These are phyloP conservation scores for Rhizopus stolonifer DNA, from an alignment of 371 early-diverging fungal species.

Conservation along the genomic window DNA sequence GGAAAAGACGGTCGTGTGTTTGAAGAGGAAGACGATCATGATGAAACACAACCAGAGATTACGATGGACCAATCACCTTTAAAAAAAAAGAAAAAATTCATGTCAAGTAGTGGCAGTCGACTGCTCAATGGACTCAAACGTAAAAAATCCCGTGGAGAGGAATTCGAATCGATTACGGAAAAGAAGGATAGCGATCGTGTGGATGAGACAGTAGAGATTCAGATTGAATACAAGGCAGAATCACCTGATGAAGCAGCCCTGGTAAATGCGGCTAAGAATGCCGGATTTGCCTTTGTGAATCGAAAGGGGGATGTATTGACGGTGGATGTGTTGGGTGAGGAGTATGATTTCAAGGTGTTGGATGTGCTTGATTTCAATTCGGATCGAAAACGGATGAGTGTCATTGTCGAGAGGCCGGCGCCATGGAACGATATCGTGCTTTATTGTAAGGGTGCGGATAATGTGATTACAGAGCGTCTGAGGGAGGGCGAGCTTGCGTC, in stretches of 20 bases:
- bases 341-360: conserved; percentile 69
- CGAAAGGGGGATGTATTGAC: conserved; percentile 35
- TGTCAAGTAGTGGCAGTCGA: conserved; percentile 4
- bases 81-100: too few relatives aligned
- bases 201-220: conserved; percentile 34
- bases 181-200: conserved; percentile 24
- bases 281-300: conserved; percentile 81
- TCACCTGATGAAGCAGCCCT: conserved; percentile 89
- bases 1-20: conserved; percentile 57
- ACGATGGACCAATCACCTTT: too few relatives aligned
- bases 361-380: conserved; percentile 89
- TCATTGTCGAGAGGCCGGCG: conserved; percentile 76
- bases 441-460: conserved; percentile 97
- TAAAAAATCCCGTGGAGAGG: conserved; percentile 14
- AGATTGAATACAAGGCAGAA: conserved; percentile 60
- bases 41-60: conserved; percentile 16
- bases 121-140: not conserved
- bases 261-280: conserved; percentile 82
- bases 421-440: conserved; percentile 81
- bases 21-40: conserved; percentile 22
- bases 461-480: conserved; percentile 82
- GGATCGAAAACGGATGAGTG: conserved; percentile 94
- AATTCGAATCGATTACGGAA: conserved; percentile 22
- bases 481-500: conserved; percentile 42
- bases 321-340: conserved; percentile 69